Base-by-base conservation (phyloP, 371 early-diverging fungal species). In the Mortierella sp. region DNA sequence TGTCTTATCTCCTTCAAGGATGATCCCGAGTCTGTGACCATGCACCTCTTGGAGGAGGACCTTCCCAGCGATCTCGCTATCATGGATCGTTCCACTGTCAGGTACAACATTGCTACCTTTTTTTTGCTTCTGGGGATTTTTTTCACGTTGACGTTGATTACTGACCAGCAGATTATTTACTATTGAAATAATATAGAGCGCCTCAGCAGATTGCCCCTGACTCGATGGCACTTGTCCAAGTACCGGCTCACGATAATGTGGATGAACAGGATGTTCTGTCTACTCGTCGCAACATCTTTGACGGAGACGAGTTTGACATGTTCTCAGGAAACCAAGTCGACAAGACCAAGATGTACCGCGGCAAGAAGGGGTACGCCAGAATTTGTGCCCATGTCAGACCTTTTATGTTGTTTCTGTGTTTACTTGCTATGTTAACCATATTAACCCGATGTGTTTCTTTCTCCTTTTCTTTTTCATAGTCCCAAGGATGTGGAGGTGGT, bases 251-350 rank as follows among this genome's bases (percentile, higher is more conserved):
- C 1, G 72, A 60, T 12, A 55, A 68, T 11, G 44, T n/a, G 58
- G 71, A 78, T 71, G 78, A 77, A n/a, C 80, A 79, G 43, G 80
- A 84, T 68, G 79, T 94, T 2, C 88, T 98, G 35, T 81, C 90
- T 6, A 81, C 79, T 16, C 93, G 98, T 38, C 90, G 90, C 43
- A 98, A 98, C 76, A 91, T 98, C 21, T 97, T 96, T 86, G 98
- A 98, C 82, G 95, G 96, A 74, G 98, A 98, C 83, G 96, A 96
- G 75, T 97, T 97, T 89, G 98, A 98, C 83, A 90, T 98, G 16
- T 96, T 97, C 88, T 87, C 91, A 21, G 91, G 90, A 46, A 87
- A 88, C 2, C 83, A 82, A 0, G 87, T 96, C 18, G 95, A 97
- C 78, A 77, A 86, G 58, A 87, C 86, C 41, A 94, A 93, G 60